These are phyloP conservation scores for Debaryomyces udenii DNA, from an alignment of 1,139 yeast genomes.

Conservation along the genomic window DNA sequence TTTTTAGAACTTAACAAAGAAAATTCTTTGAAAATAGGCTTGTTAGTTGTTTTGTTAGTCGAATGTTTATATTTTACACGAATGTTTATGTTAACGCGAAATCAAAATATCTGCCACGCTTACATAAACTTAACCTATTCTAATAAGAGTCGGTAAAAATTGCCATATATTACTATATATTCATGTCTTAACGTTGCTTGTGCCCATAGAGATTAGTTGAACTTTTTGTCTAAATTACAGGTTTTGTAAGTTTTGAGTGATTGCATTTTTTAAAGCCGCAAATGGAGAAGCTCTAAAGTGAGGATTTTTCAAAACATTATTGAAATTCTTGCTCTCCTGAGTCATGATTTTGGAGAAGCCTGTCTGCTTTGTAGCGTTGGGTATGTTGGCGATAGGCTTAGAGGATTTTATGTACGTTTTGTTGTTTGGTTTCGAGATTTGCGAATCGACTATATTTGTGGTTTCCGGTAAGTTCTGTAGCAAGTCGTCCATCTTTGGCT, in stretches of 20 bases:
- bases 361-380: constrained; percentile 58
- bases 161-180: not conserved
- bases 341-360: constrained; percentile 59
- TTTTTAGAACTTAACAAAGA: constrained; percentile 3
- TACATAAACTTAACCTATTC: not conserved
- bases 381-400: constrained; percentile 48
- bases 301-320: constrained; percentile 52
- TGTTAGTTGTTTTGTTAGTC: constrained; percentile 6
- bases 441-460: constrained; percentile 11
- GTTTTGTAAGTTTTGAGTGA: constrained; percentile 17
- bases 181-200: too few relatives aligned
- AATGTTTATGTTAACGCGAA: constrained; percentile 9
- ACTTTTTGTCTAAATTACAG: too few relatives aligned
- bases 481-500: constrained; percentile 68
- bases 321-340: constrained; percentile 59
- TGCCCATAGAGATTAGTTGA: too few relatives aligned
- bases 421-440: constrained; percentile 11
- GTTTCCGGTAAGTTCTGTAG: constrained; percentile 53
- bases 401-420: constrained; percentile 20
- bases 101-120: constrained; percentile 1
- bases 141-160: too few relatives aligned
- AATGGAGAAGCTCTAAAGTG: constrained; percentile 60
- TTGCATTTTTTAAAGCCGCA: constrained; percentile 55
- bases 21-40: constrained; percentile 6
- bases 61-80: constrained; percentile 9